Percentiles rank a stretch among this genome's conserved stretches.
Conservation (phyloP, 768 basidiomycete species). For the Lepiota venenata region DNA sequence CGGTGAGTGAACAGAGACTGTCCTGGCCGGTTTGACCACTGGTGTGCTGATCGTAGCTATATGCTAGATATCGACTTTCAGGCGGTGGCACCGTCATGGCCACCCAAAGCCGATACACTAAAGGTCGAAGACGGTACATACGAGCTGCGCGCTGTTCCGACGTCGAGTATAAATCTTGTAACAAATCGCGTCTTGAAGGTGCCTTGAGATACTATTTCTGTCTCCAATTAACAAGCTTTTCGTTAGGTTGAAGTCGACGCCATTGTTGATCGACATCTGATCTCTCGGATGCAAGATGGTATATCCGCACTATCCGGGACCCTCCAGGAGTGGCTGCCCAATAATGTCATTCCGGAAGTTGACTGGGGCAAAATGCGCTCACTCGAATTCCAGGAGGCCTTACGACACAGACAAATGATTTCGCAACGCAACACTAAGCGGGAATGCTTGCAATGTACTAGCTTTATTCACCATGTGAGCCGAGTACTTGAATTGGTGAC, state of each 20-base stretch:
- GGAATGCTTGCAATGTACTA: slow-evolving; percentile 55
- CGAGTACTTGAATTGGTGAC: background rate
- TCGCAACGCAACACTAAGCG: slow-evolving; percentile 37
- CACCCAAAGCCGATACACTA: slow-evolving; percentile 48
- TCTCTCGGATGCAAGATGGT: slow-evolving; percentile 57
- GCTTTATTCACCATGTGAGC: slow-evolving; percentile 78
- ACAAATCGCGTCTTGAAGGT: slow-evolving; percentile 75
- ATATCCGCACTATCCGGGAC: slow-evolving; percentile 46
- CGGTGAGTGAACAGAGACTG: slow-evolving; percentile 35
- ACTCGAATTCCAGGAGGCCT: slow-evolving; percentile 88
- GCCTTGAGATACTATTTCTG: slow-evolving; percentile 3
- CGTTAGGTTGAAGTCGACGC: slow-evolving; percentile 64
- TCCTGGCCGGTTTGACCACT: background rate
- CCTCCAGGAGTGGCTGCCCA: slow-evolving; percentile 54
- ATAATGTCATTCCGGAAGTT: slow-evolving; percentile 56
- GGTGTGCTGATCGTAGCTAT: background rate
- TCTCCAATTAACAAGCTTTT: slow-evolving; percentile 3
- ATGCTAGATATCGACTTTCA: slow-evolving; percentile 53
- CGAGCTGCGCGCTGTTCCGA: slow-evolving; percentile 59
- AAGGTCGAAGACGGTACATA: slow-evolving; percentile 54
- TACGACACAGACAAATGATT: slow-evolving; percentile 57
- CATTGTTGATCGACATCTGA: slow-evolving; percentile 65
- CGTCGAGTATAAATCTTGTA: slow-evolving; percentile 75
- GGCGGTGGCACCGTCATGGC: slow-evolving; percentile 76
- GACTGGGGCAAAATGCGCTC: slow-evolving; percentile 82